Percentiles rank a stretch among this genome's conserved stretches.
These are phyloP conservation scores for Leucosporidium yakuticum DNA, from an alignment of 768 basidiomycete species.

Conservation along the genomic window DNA sequence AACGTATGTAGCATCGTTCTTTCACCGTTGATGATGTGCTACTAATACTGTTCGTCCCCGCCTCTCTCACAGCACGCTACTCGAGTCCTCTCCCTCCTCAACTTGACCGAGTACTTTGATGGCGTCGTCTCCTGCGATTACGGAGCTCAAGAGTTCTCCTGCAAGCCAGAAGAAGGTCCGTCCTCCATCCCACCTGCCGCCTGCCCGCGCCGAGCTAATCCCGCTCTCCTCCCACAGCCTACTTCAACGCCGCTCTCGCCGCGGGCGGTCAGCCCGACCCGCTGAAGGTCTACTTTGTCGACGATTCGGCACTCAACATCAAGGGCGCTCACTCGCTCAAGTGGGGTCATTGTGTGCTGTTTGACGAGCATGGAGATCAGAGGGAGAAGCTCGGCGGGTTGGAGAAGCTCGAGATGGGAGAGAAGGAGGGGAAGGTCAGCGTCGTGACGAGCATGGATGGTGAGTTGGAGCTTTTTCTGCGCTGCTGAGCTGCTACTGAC, in stretches of 20 bases:
- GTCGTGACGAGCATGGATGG: constrained; percentile 24
- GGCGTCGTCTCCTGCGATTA: constrained; percentile 39
- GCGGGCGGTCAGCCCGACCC: constrained; percentile 12
- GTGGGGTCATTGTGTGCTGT: constrained; percentile 32
- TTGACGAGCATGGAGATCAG: constrained; percentile 28
- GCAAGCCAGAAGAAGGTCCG: constrained; percentile 33
- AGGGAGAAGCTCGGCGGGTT: constrained; percentile 10
- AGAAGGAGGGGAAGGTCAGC: constrained; percentile 12
- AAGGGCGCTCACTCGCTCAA: constrained; percentile 24
- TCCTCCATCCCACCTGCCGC: not conserved
- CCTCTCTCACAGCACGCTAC: constrained; percentile 23
- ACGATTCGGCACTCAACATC: constrained; percentile 36
- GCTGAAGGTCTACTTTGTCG: constrained; percentile 33
- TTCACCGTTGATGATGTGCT: not conserved
- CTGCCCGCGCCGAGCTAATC: not conserved
- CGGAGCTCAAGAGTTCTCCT: constrained; percentile 28
- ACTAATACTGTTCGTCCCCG: not conserved
- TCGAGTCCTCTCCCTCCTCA: constrained; percentile 28
- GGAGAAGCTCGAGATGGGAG: constrained; percentile 3
- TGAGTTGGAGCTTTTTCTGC: not conserved
- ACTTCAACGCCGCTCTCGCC: constrained; percentile 22
- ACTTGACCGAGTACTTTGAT: constrained; percentile 33
- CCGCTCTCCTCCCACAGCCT: constrained; percentile 1
- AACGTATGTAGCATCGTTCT: constrained; percentile 12
- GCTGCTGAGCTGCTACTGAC: too few relatives aligned